Base-by-base conservation (phyloP, 176 grass and related monocot species). In the Avena atlantica region DNA sequence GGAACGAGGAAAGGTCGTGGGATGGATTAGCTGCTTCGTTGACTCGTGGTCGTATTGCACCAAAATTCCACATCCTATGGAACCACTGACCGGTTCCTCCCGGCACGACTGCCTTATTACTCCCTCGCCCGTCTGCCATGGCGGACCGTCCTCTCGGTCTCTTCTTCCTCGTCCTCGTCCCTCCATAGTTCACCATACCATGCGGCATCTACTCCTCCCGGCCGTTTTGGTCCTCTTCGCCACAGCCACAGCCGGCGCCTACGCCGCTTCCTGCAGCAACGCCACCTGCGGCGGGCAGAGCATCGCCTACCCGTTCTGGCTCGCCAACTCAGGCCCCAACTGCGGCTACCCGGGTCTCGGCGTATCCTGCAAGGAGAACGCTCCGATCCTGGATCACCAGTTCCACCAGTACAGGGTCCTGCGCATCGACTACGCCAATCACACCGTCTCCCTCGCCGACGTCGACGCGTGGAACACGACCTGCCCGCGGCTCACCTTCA, bases 261-360 rank as follows among this genome's bases (percentile, higher is more conserved):
- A 16, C 45, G 0, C 25, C 13, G 72, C 72, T 4, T 19, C 27
- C 58, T 85, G 72, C 72, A 47, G 59, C 27, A 77, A 85, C 59
- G 27, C 57, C 83, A 85, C 72, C 16, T 94, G 92, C 63, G 81
- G 92, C 55, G n/a, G 48, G 15, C 2, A 74, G 45, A 24, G 11
- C 60, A 44, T 94, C 61, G 0, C 36, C 45, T 97, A 95, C 81
- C 95, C 95, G 6, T 93, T 97, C 87, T 85, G 69, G 73, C 65
- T 92, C 19, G 5, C 37, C 17, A 27, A 62, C 1, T 58, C 84
- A 0, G 1, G 9, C 0, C 0, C 56, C 25, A 23, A 7, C 53
- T 93, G 91, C 19, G 82, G 89, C 42, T 93, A 91, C 87, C 83
- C 64, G 0, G 87, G 81, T 37, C 78, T 97, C 48, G 50, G 20